Base-by-base conservation (phyloP, 441 rosid genomes). In the Populus hybrid region DNA sequence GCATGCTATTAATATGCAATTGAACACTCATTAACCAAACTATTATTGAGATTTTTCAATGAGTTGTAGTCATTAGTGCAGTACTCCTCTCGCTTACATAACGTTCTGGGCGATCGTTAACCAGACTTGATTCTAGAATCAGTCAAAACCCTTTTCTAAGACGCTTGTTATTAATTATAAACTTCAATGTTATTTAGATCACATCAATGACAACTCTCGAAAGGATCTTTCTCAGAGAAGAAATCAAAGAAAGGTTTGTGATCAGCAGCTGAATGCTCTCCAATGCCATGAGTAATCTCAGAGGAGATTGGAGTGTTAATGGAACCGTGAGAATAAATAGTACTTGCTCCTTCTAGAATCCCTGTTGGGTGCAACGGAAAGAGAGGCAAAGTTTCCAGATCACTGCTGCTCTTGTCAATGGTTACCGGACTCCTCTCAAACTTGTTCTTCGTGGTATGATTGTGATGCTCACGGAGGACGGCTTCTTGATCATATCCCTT, bases 361-460 rank as follows among this genome's bases (percentile, higher is more conserved):
- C 90, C 88, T 6, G 87, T 84, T 30, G 98, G 98, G 70, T 91
- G 95, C 79, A 93, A 82, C 21, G 98, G 98, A 30, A 94, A 94
- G 28, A 93, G 87, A 18, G 88, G 80, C 78, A 94, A 76, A 0
- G 98, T 91, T 66, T 86, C 83, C 35, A 63, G 88, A 70, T 69
- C 74, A 64, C 12, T 72, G 6, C 14, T 35, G 14, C 14, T 80
- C 75, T 76, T 77, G 16, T 2, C 38, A 26, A 46, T 30, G 69
- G 14, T 32, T 3, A n/a, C 65, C 67, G 46, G 75, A 34, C 42
- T 59, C 9, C 34, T 42, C 64, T 53, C 57, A 46, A 46, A 46
- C 57, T 46, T 46, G 57, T 46, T 12, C 57, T 46, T 46, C 19
- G 19, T 46, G 57, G 4, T 14, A 46, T 14, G 57, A 46, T 14